Evolutionary conservation across 441 rosid genomes (phyloP).

Genomic region (Pelargonium fulgidum): DNA sequence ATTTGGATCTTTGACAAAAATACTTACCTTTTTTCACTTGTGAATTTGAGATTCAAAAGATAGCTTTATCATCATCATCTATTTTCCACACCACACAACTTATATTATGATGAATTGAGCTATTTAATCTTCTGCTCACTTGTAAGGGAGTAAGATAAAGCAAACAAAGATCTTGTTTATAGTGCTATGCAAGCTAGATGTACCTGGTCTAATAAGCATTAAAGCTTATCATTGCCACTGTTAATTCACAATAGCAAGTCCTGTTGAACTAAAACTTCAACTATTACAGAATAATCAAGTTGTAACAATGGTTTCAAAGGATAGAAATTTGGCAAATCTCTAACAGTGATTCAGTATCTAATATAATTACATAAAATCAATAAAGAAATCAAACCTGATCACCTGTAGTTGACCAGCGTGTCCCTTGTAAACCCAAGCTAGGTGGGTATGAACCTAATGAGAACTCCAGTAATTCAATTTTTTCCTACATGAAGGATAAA

Average conservation of each 20-base stretch:
- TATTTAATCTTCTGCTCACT: no score
- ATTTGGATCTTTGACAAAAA: no score
- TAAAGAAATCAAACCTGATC: conserved; percentile 60
- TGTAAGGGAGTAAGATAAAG: no score
- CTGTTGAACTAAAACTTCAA: neutral
- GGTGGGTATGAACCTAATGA: conserved; percentile 80
- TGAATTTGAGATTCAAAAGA: no score
- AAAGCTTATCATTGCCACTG: neutral
- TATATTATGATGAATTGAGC: no score
- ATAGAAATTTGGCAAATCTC: neutral
- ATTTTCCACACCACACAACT: no score
- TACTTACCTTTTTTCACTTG: no score
- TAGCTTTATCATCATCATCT: no score
- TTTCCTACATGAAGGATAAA: conserved; percentile 47
- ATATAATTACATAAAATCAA: neutral
- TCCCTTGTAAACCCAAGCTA: conserved; percentile 69
- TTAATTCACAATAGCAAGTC: neutral
- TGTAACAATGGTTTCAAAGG: neutral
- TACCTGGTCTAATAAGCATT: neutral
- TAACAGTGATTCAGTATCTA: no score
- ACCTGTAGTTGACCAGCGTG: conserved; percentile 68
- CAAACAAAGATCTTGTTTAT: no score
- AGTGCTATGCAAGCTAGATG: no score
- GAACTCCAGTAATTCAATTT: conserved; percentile 67
- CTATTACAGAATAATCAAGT: neutral